Conservation (phyloP, 1,284 basidiomycete genomes). For the Caloboletus firmus region DNA sequence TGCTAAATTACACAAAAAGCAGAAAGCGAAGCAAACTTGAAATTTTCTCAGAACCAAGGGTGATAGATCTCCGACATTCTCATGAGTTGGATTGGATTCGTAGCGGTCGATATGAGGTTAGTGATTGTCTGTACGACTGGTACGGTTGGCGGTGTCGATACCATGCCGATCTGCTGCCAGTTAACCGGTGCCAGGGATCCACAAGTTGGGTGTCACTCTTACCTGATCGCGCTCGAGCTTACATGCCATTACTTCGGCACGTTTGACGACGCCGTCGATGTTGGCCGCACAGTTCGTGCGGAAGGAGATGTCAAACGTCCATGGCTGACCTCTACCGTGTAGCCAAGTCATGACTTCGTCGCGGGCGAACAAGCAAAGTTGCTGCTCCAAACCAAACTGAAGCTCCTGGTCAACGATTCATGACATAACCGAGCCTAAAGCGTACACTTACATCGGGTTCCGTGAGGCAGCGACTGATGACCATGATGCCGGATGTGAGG, state of each 20-base stretch:
- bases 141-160: slow-evolving; percentile 39
- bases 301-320: slow-evolving; percentile 60
- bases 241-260: slow-evolving; percentile 84
- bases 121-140: slow-evolving; percentile 83
- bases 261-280: slow-evolving; percentile 80
- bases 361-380: slow-evolving; percentile 85
- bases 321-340: slow-evolving; percentile 49
- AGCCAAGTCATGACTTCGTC: slow-evolving; percentile 89
- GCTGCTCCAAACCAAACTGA: slow-evolving; percentile 86
- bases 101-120: slow-evolving; percentile 77
- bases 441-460: slow-evolving; percentile 78
- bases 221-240: slow-evolving; percentile 82
- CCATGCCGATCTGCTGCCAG: slow-evolving; percentile 33
- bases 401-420: slow-evolving; percentile 1
- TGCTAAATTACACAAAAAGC: not conserved
- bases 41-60: slow-evolving; percentile 70
- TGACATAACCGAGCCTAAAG: not conserved
- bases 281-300: slow-evolving; percentile 71
- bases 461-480: slow-evolving; percentile 87
- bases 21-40: not conserved
- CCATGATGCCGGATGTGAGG: slow-evolving; percentile 84
- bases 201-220: slow-evolving; percentile 20
- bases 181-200: slow-evolving; percentile 24
- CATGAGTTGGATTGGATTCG: slow-evolving; percentile 73
- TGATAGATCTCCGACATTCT: slow-evolving; percentile 81